Percentiles rank a stretch among this genome's conserved stretches.
Conservation (phyloP, 495 filamentous ascomycete species). For the Neurospora sp. region DNA sequence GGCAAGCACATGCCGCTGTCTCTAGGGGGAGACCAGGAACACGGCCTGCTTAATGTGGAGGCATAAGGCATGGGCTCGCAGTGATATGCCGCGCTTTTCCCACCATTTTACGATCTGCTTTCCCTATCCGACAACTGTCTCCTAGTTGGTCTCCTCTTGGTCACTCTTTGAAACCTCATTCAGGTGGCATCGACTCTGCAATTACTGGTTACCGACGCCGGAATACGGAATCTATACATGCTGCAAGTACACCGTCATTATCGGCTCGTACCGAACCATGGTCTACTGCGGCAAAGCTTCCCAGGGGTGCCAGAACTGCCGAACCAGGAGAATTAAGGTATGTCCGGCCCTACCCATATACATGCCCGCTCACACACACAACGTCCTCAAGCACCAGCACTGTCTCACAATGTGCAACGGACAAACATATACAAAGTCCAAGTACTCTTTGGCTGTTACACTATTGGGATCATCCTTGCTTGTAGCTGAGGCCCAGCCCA, state of each 20-base stretch:
- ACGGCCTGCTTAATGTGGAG: background rate
- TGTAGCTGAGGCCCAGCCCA: background rate
- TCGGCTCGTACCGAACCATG: constrained; percentile 32
- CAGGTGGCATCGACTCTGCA: background rate
- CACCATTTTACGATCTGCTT: constrained; percentile 17
- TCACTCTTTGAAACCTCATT: constrained; percentile 5
- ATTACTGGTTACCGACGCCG: background rate
- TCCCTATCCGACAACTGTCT: constrained; percentile 19
- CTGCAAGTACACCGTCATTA: background rate
- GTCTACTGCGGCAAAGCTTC: constrained; percentile 64
- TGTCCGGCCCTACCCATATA: background rate
- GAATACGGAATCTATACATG: background rate
- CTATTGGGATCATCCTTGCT: background rate
- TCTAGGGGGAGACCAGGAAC: background rate
- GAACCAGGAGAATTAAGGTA: constrained; percentile 55
- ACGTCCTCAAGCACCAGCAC: background rate
- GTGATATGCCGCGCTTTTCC: constrained; percentile 12
- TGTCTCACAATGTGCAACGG: background rate
- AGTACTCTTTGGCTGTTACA: background rate
- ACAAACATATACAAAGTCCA: background rate
- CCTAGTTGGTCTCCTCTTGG: background rate
- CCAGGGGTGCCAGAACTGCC: constrained; percentile 56
- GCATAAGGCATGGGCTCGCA: constrained; percentile 12
- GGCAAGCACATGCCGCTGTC: background rate
- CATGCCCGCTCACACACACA: background rate